A percentile compares a stretch with the other conserved stretches of the same genome.
Conservation (phyloP, 73 alveolate genomes). For the Durusdinium trenchii region DNA sequence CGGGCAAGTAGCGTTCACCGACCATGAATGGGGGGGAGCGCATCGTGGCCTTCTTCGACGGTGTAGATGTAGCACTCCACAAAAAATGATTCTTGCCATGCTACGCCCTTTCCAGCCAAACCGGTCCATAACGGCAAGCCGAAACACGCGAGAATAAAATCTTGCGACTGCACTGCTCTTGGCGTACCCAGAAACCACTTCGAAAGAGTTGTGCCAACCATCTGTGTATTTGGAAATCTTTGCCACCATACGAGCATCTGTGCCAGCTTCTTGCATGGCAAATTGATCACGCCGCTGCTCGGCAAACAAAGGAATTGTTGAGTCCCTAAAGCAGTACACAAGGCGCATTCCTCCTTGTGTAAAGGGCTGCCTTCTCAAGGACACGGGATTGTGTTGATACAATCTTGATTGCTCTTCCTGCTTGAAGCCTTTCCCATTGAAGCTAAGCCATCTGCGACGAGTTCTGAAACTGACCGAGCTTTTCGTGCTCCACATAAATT, state of each 20-base stretch:
- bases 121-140: background rate
- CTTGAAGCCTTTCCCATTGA: background rate
- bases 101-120: conserved; percentile 2
- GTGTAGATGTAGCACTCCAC: conserved; percentile 51
- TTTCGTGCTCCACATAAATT: background rate
- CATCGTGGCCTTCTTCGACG: background rate
- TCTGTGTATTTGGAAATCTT: conserved; percentile 46
- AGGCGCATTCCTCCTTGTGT: conserved; percentile 59
- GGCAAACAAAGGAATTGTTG: conserved; percentile 14
- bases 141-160: conserved; percentile 19
- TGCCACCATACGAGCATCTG: conserved; percentile 68
- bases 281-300: background rate
- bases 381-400: background rate
- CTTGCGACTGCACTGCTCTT: conserved; percentile 47
- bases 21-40: conserved; percentile 31
- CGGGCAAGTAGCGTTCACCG: conserved; percentile 26
- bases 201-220: conserved; percentile 8
- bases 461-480: background rate
- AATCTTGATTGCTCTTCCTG: background rate
- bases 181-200: conserved; percentile 11
- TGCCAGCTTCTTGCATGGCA: conserved; percentile 35
- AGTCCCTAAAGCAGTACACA: conserved; percentile 59
- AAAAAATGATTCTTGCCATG: conserved; percentile 43
- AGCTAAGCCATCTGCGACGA: background rate
- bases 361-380: background rate